Percentiles rank a stretch among this genome's conserved stretches.
phyloP scores from a whole-genome alignment of 108 stramenopile species.

The Mediolabrus comicus region DNA sequence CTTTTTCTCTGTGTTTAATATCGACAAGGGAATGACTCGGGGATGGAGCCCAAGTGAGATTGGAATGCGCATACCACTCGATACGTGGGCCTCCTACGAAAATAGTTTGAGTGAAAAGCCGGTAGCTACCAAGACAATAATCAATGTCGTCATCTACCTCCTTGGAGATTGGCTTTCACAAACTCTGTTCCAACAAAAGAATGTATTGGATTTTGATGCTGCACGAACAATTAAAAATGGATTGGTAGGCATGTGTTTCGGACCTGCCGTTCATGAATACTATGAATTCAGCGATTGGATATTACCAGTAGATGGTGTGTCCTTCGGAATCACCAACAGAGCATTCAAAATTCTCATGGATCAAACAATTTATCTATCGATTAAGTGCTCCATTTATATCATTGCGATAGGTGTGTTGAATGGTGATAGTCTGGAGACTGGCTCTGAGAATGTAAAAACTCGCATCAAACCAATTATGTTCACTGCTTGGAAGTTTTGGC shows the following conservation, averaged over 20 bases:
- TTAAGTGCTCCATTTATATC: constrained; percentile 91
- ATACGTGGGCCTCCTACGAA: constrained; percentile 89
- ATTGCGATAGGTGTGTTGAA: constrained; percentile 76
- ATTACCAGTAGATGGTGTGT: constrained; percentile 80
- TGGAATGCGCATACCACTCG: constrained; percentile 83
- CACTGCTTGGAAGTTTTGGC: constrained; percentile 96
- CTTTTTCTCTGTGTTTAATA: constrained; percentile 69
- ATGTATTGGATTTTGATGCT: constrained; percentile 88
- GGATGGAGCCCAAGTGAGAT: constrained; percentile 84
- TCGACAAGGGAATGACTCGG: constrained; percentile 84
- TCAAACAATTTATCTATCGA: constrained; percentile 88
- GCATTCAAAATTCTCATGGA: constrained; percentile 94
- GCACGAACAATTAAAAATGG: constrained; percentile 84
- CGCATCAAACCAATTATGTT: constrained; percentile 83
- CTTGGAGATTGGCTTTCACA: constrained; percentile 95
- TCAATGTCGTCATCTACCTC: constrained; percentile 93
- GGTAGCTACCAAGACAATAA: constrained; percentile 89
- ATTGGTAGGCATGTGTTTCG: constrained; percentile 91
- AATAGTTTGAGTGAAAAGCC: constrained; percentile 78
- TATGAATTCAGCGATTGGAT: constrained; percentile 93
- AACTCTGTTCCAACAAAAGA: constrained; percentile 78
- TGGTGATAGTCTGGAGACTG: constrained; percentile 65
- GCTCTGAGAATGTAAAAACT: constrained; percentile 62
- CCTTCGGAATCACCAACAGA: constrained; percentile 68
- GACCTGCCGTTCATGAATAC: constrained; percentile 92